A percentile compares a stretch with the other conserved stretches of the same genome.
Conservation (phyloP, 768 basidiomycete genomes). For the Termitomyces eurrhizus region DNA sequence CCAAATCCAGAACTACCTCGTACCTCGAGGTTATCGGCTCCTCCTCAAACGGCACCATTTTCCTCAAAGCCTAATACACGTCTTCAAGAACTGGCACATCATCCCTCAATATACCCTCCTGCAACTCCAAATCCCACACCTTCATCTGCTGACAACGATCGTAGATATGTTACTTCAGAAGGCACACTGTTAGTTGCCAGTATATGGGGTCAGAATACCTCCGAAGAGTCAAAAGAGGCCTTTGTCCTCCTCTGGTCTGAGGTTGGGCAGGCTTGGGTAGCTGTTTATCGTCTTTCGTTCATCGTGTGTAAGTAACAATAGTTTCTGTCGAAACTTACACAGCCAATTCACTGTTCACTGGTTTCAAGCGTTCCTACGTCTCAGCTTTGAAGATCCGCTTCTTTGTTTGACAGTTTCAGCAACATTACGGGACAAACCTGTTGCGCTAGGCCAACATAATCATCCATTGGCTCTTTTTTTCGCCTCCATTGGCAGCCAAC, state of each 20-base stretch:
- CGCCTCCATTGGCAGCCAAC: slow-evolving; percentile 30
- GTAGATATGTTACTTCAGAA: slow-evolving; percentile 72
- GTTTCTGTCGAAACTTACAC: neutral
- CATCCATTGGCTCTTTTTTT: slow-evolving; percentile 43
- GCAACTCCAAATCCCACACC: slow-evolving; percentile 85
- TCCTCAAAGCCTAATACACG: slow-evolving; percentile 33
- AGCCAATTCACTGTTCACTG: neutral
- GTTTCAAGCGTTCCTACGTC: slow-evolving; percentile 64
- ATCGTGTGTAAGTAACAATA: slow-evolving; percentile 62
- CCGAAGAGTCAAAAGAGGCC: slow-evolving; percentile 44
- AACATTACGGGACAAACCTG: slow-evolving; percentile 81
- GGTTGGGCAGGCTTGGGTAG: slow-evolving; percentile 63
- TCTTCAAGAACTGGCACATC: slow-evolving; percentile 30
- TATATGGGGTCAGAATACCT: slow-evolving; percentile 67
- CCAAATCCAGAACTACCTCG: slow-evolving; percentile 32
- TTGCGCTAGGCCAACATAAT: slow-evolving; percentile 38
- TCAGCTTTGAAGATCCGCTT: slow-evolving; percentile 67
- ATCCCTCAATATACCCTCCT: slow-evolving; percentile 76
- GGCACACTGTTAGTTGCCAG: slow-evolving; percentile 68
- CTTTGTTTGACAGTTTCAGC: slow-evolving; percentile 81
- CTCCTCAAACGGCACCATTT: slow-evolving; percentile 55
- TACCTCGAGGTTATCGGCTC: slow-evolving; percentile 37
- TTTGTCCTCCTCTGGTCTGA: slow-evolving; percentile 69
- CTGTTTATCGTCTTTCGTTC: slow-evolving; percentile 72
- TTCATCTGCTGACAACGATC: slow-evolving; percentile 64